Conservation (phyloP, 768 basidiomycete genomes). For the Tulasnella sp. region DNA sequence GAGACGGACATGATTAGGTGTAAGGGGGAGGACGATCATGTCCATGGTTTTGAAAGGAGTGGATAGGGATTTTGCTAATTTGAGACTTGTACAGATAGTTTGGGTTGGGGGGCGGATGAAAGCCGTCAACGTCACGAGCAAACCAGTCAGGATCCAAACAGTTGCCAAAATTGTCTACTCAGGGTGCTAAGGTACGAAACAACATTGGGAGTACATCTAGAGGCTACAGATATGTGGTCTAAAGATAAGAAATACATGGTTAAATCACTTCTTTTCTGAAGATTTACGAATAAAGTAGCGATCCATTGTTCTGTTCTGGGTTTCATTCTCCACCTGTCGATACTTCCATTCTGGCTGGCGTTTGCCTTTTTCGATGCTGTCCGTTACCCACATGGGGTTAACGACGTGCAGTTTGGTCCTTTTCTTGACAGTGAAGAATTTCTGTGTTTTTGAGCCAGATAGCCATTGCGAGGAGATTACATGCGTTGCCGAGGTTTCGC, state of each 20-base stretch:
- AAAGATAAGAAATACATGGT: too few relatives aligned
- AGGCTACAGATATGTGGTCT: too few relatives aligned
- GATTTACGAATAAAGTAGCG: too few relatives aligned
- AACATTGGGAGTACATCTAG: too few relatives aligned
- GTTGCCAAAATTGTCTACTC: not conserved
- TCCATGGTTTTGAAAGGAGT: not conserved
- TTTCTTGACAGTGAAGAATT: conserved; percentile 40
- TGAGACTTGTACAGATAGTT: not conserved
- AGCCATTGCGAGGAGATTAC: conserved; percentile 62
- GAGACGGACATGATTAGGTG: conserved; percentile 71
- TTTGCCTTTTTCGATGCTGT: conserved; percentile 50
- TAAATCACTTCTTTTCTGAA: too few relatives aligned
- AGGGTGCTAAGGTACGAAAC: not conserved
- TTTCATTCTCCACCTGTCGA: conserved; percentile 7
- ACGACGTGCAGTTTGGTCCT: conserved; percentile 47
- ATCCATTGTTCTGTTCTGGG: conserved; percentile 7
- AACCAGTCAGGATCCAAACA: not conserved
- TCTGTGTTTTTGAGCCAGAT: conserved; percentile 59
- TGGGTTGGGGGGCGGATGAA: not conserved
- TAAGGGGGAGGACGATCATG: conserved; percentile 27
- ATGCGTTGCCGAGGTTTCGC: conserved; percentile 57
- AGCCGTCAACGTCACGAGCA: not conserved
- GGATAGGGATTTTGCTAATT: not conserved
- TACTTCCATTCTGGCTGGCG: conserved; percentile 50
- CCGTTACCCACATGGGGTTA: conserved; percentile 29